Percentiles rank a stretch among this genome's conserved stretches.
Evolutionary conservation across 441 rosid species (phyloP).

Genomic region (Jatropha podagrica): DNA sequence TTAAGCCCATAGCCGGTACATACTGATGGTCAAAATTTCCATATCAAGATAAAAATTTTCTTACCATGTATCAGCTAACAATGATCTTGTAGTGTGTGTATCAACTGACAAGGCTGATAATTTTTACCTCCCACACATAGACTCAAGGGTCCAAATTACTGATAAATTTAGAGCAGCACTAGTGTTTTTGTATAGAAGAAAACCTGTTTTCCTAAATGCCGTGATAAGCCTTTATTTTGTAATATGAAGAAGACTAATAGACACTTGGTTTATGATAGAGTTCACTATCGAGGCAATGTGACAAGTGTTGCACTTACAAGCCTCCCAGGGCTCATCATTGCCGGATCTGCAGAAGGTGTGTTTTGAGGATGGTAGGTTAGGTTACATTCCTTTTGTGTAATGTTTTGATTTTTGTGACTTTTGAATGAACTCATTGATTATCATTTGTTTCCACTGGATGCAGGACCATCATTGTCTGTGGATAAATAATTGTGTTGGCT

Average conservation of each 20-base stretch:
- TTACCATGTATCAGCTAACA: neutral
- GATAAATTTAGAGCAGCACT: neutral
- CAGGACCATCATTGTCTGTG: constrained; percentile 67
- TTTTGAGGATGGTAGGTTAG: constrained; percentile 76
- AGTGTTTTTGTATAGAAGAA: neutral
- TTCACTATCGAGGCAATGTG: constrained; percentile 52
- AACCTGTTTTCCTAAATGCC: neutral
- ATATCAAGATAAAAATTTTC: neutral
- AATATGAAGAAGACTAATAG: constrained; percentile 5
- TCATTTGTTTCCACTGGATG: constrained; percentile 16
- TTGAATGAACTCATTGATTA: neutral
- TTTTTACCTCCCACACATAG: neutral
- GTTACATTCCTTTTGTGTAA: neutral
- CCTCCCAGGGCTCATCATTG: constrained; percentile 91
- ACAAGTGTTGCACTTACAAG: constrained; percentile 61
- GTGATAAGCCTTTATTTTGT: neutral
- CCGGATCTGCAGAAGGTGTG: constrained; percentile 78
- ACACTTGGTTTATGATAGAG: constrained; percentile 33
- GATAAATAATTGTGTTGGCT: constrained; percentile 47
- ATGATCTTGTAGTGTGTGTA: neutral
- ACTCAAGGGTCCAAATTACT: neutral
- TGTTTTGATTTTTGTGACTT: neutral
- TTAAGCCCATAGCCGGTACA: neutral
- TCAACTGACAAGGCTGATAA: neutral
- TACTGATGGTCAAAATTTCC: neutral